Evolutionary conservation across 305 asterid genomes (phyloP).

Genomic region (Solanum hybrid): DNA sequence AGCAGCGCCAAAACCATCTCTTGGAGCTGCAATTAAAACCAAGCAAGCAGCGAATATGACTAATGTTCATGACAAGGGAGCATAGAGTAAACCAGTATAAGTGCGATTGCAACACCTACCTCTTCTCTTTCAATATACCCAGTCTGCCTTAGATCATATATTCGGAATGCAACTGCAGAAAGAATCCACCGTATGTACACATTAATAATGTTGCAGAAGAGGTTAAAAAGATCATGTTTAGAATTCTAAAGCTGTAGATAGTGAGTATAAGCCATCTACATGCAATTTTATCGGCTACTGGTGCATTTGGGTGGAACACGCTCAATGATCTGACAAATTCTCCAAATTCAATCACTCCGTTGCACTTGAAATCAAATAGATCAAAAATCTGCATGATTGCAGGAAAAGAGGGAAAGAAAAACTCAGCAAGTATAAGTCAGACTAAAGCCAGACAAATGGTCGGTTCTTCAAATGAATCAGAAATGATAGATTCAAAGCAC

Average conservation of each 20-base stretch:
- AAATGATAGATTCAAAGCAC: not conserved
- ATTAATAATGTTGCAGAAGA: not conserved
- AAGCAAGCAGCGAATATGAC: not conserved
- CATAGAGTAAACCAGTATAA: not conserved
- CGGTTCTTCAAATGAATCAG: not conserved
- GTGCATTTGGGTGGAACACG: constrained; percentile 74
- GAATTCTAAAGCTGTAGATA: not conserved
- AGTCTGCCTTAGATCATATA: constrained; percentile 74
- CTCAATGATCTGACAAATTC: constrained; percentile 81
- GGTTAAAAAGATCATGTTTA: not conserved
- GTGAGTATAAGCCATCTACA: constrained; percentile 24
- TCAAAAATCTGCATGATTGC: constrained; percentile 49
- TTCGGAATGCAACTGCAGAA: constrained; percentile 60
- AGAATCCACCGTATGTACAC: not conserved
- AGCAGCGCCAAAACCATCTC: constrained; percentile 87
- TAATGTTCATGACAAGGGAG: not conserved
- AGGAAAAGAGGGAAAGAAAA: not conserved
- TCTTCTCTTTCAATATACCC: constrained; percentile 85
- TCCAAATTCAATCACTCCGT: constrained; percentile 84
- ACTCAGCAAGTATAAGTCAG: not conserved
- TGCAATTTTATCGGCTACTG: constrained; percentile 44
- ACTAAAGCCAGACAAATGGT: not conserved
- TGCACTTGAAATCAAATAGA: constrained; percentile 60
- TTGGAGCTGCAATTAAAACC: constrained; percentile 35
- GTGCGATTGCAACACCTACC: constrained; percentile 19